phyloP scores from a whole-genome alignment of 2,329 filamentous ascomycete genomes.

The Sphaerulina musiva region DNA sequence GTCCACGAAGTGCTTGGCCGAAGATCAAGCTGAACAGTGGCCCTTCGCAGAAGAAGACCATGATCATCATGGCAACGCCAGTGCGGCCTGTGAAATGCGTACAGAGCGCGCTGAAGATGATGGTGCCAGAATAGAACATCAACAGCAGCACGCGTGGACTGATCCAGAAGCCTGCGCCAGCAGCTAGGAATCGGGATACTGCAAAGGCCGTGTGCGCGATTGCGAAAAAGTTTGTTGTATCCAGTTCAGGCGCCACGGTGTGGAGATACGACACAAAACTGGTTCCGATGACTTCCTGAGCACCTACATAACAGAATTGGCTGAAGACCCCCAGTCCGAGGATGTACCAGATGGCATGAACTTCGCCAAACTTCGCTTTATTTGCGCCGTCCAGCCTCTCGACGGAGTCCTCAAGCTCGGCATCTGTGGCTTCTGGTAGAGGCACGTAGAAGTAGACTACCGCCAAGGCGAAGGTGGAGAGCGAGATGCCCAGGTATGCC shows the following conservation, averaged over 20 bases:
- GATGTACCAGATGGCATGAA: conserved; percentile 52
- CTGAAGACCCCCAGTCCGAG: conserved; percentile 49
- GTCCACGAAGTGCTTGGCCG: conserved; percentile 52
- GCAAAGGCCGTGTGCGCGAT: conserved; percentile 55
- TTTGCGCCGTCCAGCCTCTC: conserved; percentile 48
- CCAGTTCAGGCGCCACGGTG: conserved; percentile 34
- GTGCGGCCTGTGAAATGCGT: conserved; percentile 44
- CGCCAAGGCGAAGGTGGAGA: conserved; percentile 54
- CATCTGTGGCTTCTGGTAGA: conserved; percentile 56
- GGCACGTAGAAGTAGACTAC: conserved; percentile 56
- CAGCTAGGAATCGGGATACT: conserved; percentile 51
- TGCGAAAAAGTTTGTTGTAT: conserved; percentile 42
- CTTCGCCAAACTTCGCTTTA: conserved; percentile 38
- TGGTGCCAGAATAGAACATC: conserved; percentile 47
- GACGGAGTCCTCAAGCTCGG: conserved; percentile 52
- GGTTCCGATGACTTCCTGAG: conserved; percentile 51
- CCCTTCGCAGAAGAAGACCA: conserved; percentile 55
- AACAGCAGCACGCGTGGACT: conserved; percentile 54
- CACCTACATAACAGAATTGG: conserved; percentile 56
- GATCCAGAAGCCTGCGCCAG: conserved; percentile 47
- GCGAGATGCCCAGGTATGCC: conserved; percentile 57
- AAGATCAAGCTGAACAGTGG: conserved; percentile 56
- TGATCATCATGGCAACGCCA: conserved; percentile 44
- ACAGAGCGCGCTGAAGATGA: conserved; percentile 47
- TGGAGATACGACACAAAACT: conserved; percentile 43